phyloP scores from a whole-genome alignment of 1,284 basidiomycete species.

The Pseudozyma flocculosa region DNA sequence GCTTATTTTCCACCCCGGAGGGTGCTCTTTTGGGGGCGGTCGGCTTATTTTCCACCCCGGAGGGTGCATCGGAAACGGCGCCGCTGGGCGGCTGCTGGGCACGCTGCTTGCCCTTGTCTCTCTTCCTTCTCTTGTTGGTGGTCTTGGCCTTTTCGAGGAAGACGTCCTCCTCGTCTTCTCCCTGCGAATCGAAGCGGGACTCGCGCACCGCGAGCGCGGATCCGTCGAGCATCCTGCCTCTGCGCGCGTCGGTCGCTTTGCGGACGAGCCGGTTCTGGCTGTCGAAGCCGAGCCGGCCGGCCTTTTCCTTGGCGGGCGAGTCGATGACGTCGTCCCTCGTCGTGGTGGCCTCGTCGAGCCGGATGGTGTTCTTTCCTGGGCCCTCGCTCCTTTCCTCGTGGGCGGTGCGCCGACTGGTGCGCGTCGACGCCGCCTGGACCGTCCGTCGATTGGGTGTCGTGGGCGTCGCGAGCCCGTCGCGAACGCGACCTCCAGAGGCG shows the following conservation, averaged over 20 bases:
- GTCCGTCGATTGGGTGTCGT: not conserved
- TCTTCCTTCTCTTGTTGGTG: not conserved
- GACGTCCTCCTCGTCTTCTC: constrained; percentile 33
- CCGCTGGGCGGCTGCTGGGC: not conserved
- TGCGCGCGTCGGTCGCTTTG: constrained; percentile 1
- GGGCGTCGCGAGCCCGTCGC: not conserved
- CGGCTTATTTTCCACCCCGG: too few relatives aligned
- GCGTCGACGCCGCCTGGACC: not conserved
- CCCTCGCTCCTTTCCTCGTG: constrained; percentile 1
- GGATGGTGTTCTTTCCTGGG: not conserved
- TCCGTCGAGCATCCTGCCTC: constrained; percentile 18
- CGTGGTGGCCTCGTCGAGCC: not conserved
- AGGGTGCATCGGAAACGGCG: not conserved
- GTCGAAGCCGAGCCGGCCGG: constrained; percentile 26
- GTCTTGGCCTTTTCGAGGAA: constrained; percentile 15
- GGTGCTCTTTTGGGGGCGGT: too few relatives aligned
- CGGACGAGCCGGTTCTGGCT: constrained; percentile 27
- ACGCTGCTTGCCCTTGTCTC: constrained; percentile 1
- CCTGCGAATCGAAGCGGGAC: constrained; percentile 33
- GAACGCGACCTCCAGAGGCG: not conserved
- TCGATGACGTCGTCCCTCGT: constrained; percentile 15
- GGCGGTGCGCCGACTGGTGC: not conserved
- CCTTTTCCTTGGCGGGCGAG: constrained; percentile 25
- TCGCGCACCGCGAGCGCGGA: constrained; percentile 19
- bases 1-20: too few relatives aligned